These are phyloP conservation scores for Immersiporthe knoxdaviesiana DNA, from an alignment of 2,329 filamentous ascomycete species.

Conservation along the genomic window DNA sequence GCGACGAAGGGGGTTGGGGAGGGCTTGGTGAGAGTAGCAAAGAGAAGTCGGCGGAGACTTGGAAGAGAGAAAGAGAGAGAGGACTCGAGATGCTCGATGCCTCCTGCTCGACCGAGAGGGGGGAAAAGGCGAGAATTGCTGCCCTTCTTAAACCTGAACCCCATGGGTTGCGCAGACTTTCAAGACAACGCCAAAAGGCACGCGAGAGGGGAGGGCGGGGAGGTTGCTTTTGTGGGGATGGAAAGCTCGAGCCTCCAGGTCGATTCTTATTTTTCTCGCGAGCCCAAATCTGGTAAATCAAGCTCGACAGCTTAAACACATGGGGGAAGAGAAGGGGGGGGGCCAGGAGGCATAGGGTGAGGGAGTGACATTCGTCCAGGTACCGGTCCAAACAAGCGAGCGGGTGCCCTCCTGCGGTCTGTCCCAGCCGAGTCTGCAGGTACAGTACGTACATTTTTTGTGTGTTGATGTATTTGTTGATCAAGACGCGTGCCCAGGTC, in stretches of 20 bases:
- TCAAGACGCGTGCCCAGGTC: conserved; percentile 20
- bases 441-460: conserved; percentile 22
- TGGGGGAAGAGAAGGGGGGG: conserved; percentile 14
- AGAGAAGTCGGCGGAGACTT: conserved; percentile 10
- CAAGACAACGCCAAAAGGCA: conserved; percentile 47
- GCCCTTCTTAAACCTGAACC: conserved; percentile 34
- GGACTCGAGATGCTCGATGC: conserved; percentile 28
- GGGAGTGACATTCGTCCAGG: conserved; percentile 25
- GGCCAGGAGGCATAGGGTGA: conserved; percentile 10
- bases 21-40: neutral
- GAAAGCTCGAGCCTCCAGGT: conserved; percentile 37
- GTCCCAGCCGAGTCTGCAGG: conserved; percentile 23
- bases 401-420: conserved; percentile 18
- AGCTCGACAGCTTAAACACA: conserved; percentile 20
- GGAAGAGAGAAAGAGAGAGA: no score
- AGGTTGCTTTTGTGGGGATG: conserved; percentile 38
- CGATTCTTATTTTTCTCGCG: conserved; percentile 33
- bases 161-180: conserved; percentile 47
- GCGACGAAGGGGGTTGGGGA: neutral
- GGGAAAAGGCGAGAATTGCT: conserved; percentile 32
- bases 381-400: conserved; percentile 27
- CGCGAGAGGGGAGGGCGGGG: conserved; percentile 37
- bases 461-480: conserved; percentile 17
- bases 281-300: conserved; percentile 27
- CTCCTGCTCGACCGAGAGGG: conserved; percentile 23